Evolutionary conservation across 2,329 filamentous ascomycete genomes (phyloP), one percentile per base, ranked within the genome.

Genomic region (Corynespora cassiicola): DNA sequence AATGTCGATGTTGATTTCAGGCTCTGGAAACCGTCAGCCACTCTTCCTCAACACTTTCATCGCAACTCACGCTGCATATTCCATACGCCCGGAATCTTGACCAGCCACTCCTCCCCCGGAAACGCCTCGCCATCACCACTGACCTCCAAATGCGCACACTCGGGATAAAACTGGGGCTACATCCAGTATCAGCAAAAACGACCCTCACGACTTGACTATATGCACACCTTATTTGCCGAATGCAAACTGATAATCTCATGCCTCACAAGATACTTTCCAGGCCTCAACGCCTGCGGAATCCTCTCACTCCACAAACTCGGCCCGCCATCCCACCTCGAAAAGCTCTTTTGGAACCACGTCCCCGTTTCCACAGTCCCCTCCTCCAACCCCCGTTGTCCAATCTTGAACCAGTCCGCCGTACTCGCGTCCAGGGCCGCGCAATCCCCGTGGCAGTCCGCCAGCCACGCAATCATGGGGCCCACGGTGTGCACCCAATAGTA

Each of bases 221-320:
- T n/a, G n/a, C n/a, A n/a, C n/a, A n/a, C n/a, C n/a, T 47, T 53
- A 52, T 59, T 45, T 35, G 51, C 56, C 36, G 44, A 52, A 45
- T 61, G 60, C 46, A 62, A 45, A 36, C 47, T 54, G 6, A 63
- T 52, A 39, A 61, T 61, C 45, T 64, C 60, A 47, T 61, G 52
- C 16, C 60, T 37, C 2, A 61, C 43, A 9, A 64, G 32, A 45
- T 64, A 63, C 27, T 41, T 54, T 5, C 60, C 60, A 7, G 42
- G 31, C 30, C 31, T 52, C 46, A 64, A 35, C 6, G 17, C 33
- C 19, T 20, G 17, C 4, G 58, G 58, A 5, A 64, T 44, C 14
- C 6, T 55, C 45, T 61, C 57, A 10, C 26, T 42, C 60, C 58
- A 64, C 18, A 59, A 16, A 41, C 53, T 59, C 11, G 54, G 54